Evolutionary conservation across 139 green algal species (phyloP).

Genomic region (Chlorella sp.): DNA sequence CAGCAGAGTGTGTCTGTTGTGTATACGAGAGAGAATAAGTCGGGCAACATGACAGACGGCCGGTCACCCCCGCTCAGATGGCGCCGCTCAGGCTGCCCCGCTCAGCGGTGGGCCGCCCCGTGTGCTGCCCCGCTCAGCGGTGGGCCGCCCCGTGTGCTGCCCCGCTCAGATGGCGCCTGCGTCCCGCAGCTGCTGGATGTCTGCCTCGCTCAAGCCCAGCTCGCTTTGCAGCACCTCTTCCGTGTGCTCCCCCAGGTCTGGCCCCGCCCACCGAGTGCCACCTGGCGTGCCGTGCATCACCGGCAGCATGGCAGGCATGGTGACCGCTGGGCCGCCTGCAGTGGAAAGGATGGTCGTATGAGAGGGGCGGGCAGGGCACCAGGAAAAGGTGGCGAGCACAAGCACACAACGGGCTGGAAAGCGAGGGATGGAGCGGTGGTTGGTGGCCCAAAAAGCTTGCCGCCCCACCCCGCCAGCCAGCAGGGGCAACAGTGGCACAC

Average conservation of each 20-base stretch:
- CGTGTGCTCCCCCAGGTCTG: conserved; percentile 77
- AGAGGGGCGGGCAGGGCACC: not conserved
- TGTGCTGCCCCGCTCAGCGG: no score
- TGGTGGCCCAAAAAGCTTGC: not conserved
- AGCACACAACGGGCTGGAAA: not conserved
- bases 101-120: no score
- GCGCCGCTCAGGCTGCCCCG: no score
- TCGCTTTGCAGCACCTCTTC: conserved; percentile 67
- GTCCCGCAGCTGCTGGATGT: conserved; percentile 55
- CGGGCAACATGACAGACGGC: no score
- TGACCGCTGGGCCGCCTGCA: conserved; percentile 40
- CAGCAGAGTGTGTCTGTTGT: no score
- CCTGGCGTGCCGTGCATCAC: conserved; percentile 61
- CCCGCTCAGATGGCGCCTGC: conserved; percentile 53
- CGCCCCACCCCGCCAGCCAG: not conserved
- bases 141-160: no score
- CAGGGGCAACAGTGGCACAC: not conserved
- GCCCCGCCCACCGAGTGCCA: conserved; percentile 73
- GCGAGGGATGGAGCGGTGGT: not conserved
- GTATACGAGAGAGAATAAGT: no score
- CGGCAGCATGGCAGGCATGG: conserved; percentile 71
- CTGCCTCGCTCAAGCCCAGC: conserved; percentile 52
- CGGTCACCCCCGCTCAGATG: no score
- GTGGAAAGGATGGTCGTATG: not conserved
- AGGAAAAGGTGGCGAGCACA: not conserved